Base-by-base conservation (phyloP, 176 grass and related monocot genomes). In the Raddia guianensis region DNA sequence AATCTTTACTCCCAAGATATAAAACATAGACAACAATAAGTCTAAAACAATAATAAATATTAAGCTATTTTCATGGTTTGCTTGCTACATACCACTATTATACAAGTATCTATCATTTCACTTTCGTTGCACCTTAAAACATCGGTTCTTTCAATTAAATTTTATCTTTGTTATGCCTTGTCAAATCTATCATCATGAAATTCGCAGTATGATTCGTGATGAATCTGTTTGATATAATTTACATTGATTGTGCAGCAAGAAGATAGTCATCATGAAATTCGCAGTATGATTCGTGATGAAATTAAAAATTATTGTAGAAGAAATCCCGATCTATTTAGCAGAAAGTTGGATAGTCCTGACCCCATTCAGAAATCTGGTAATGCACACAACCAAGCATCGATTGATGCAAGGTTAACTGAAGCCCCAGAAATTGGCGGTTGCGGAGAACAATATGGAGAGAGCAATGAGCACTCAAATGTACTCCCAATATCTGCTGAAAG, bases 401-500 rank as follows among this genome's bases (percentile, higher is more conserved):
- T 86, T 44, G 93, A 87, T 89, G 75, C 88, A 34, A 91, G 63
- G 73, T 12, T 93, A 66, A 89, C 88, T 70, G 84, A 93, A 91
- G 44, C 86, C 48, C 78, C 85, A 89, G 57, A 66, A 72, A 52
- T 75, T 66, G 80, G 33, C 49, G 72, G 6, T 73, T 51, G 52
- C 59, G 72, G 43, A 43, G 66, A 83, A 7, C 78, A 94, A 76
- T 82, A 76, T 19, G 48, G 71, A 66, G 83, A 80, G 16, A 73
- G 49, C 8, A 53, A 76, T 77, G 91, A 77, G 49, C 75, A 80
- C 34, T 48, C 92, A 78, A 86, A 73, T 84, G 88, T 95, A 63
- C 75, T 98, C 51, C 95, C 95, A 49, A 70, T 98, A 80, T 98
- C 90, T 68, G 95, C 95, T 69, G 95, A 95, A 85, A 93, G 80